Base-by-base conservation (phyloP, 352 stramenopile species). In the Ophiocytium majus region DNA sequence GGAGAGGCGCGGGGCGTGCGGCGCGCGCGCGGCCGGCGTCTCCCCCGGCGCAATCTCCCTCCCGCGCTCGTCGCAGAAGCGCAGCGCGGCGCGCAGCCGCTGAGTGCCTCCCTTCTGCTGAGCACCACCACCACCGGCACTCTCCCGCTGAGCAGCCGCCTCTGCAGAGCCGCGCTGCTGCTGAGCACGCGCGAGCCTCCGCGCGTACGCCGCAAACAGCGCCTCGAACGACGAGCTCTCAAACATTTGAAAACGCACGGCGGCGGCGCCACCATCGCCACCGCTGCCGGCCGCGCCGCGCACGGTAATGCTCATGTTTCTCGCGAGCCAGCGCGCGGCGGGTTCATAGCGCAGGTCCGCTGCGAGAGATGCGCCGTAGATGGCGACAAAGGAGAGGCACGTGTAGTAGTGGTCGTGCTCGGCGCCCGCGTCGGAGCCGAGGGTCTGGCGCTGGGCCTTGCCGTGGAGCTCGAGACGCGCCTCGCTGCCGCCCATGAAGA, bases 331-430 rank as follows among this genome's bases (percentile, higher is more conserved):
- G 64, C 31, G 64, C 64, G 5, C 64, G 17, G 64, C 64, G 34
- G 64, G 5, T 10, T 34, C 31, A 10, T 76, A 37, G 31, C 34
- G 64, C 64, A 76, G 5, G 31, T 34, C 64, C 34, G 64, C 31
- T 10, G 31, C 34, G 64, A 76, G 64, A 5, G 34, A 37, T 76
- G 75, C 49, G 17, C 82, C 82, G 36, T 63, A 28, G 43, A 86
- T 50, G 31, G 34, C 79, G 0, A 64, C 82, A 50, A 75, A 83
- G 32, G 82, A 86, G 32, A 86, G 78, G 82, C 82, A 86, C 74
- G 36, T 86, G 82, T 86, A 80, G 82, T 83, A 86, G 50, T 83
- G 35, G 76, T 86, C 81, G 23, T 79, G 75, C 19, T 50, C 79
- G 34, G 57, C 82, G 10, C 82, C 82, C 33, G 63, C 57, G 9